Percentiles rank a stretch among this genome's conserved stretches.
Conservation (phyloP, 352 stramenopile genomes). For the Thalassiosira livingstoniorum region DNA sequence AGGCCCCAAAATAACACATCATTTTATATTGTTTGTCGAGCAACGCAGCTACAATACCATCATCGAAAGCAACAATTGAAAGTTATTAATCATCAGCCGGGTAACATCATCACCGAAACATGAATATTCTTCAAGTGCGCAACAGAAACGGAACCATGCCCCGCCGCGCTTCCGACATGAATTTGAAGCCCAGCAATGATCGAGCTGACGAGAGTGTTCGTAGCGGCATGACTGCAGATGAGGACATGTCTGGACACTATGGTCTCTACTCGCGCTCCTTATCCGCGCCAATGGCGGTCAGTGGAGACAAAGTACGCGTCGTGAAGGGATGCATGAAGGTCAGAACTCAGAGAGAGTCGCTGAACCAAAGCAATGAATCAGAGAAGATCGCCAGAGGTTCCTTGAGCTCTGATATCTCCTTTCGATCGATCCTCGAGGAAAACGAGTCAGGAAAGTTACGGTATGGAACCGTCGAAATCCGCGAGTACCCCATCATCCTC, state of each 20-base stretch:
- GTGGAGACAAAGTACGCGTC: not conserved
- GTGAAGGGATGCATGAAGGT: not conserved
- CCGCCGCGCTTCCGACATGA: no score
- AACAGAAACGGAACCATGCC: no score
- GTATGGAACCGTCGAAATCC: conserved; percentile 54
- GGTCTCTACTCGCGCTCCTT: not conserved
- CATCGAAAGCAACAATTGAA: no score
- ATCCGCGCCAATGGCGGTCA: not conserved
- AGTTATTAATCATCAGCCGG: no score
- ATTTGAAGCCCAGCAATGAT: no score
- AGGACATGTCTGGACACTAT: not conserved
- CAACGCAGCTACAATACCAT: no score
- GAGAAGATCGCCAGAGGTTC: not conserved
- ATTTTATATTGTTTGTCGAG: no score
- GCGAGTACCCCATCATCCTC: conserved; percentile 62
- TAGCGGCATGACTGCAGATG: not conserved
- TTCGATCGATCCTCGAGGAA: not conserved
- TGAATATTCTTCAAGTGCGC: no score
- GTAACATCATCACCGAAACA: no score
- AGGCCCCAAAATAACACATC: no score
- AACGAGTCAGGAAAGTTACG: not conserved
- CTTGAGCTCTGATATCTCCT: no score
- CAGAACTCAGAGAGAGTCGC: not conserved
- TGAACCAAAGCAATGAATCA: not conserved
- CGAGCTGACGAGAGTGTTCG: not conserved